phyloP scores from a whole-genome alignment of 441 rosid genomes.

The Arabidopsis hybrid region DNA sequence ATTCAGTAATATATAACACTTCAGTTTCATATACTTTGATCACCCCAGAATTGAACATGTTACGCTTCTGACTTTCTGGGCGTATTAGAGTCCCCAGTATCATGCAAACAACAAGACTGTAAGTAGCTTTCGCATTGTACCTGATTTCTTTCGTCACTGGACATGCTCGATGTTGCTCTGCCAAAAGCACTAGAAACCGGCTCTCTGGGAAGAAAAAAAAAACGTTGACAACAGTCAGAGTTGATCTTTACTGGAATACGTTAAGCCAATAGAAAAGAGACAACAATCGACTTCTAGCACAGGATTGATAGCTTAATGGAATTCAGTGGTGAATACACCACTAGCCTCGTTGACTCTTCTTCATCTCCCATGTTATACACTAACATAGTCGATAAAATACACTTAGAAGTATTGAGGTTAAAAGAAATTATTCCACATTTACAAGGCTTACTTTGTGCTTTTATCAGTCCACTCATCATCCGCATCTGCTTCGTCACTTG shows the following conservation, averaged over 20 bases:
- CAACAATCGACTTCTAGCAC: not conserved
- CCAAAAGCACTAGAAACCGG: conserved; percentile 91
- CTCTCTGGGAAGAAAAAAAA: conserved; percentile 58
- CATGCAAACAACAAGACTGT: not conserved
- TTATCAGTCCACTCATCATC: conserved; percentile 97
- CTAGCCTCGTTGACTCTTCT: not conserved
- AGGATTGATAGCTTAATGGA: not conserved
- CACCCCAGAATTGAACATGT: not conserved
- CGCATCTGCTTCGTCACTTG: conserved; percentile 94
- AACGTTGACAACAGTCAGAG: not conserved
- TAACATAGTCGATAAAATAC: not conserved
- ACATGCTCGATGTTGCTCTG: conserved; percentile 84
- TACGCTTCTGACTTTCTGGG: not conserved
- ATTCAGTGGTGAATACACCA: not conserved
- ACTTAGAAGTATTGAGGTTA: not conserved
- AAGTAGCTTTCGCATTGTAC: conserved; percentile 40
- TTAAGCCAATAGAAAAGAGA: conserved; percentile 1
- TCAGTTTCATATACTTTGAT: not conserved
- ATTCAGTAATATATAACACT: not conserved
- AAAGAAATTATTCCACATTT: not conserved
- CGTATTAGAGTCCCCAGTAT: not conserved
- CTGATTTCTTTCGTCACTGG: conserved; percentile 93
- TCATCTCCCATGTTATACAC: not conserved
- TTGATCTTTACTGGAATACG: not conserved
- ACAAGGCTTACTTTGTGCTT: conserved; percentile 66